Evolutionary conservation across 1,139 yeast genomes (phyloP).

Genomic region (Saccharomyces hybrid): DNA sequence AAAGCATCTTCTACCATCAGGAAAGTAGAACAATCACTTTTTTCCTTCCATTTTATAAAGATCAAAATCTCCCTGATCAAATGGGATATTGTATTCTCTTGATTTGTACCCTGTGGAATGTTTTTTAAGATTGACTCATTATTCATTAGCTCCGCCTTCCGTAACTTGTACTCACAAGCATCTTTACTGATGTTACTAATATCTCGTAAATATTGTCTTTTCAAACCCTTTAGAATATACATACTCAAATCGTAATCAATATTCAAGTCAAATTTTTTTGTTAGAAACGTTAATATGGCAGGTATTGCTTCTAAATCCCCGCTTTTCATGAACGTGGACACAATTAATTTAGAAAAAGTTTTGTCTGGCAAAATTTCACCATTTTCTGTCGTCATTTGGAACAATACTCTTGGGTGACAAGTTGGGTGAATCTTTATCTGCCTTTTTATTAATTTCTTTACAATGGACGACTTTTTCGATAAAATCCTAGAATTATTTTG

Average conservation of each 20-base stretch:
- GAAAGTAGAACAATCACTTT: slow-evolving; percentile 12
- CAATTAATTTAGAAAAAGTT: slow-evolving; percentile 13
- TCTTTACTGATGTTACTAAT: neutral
- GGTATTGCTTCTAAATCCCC: slow-evolving; percentile 24
- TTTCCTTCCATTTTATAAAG: slow-evolving; percentile 8
- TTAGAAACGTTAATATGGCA: slow-evolving; percentile 17
- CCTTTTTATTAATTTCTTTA: slow-evolving; percentile 4
- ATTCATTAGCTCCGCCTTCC: neutral
- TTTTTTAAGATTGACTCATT: neutral
- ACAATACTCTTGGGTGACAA: slow-evolving; percentile 12
- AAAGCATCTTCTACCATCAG: slow-evolving; percentile 9
- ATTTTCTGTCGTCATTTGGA: slow-evolving; percentile 17
- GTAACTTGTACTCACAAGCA: neutral
- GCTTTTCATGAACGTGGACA: slow-evolving; percentile 17
- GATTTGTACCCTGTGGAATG: neutral
- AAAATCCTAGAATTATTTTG: neutral
- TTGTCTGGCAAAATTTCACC: slow-evolving; percentile 22
- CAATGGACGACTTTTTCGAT: neutral
- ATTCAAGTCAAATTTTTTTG: slow-evolving; percentile 13
- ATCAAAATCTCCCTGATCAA: slow-evolving; percentile 7
- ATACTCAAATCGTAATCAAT: slow-evolving; percentile 6
- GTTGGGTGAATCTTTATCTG: neutral
- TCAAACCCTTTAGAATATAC: slow-evolving; percentile 19
- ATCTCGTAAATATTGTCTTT: slow-evolving; percentile 12
- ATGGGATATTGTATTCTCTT: neutral